Evolutionary conservation across 208 protist species (phyloP).

Genomic region (Trypanosoma congolense): DNA sequence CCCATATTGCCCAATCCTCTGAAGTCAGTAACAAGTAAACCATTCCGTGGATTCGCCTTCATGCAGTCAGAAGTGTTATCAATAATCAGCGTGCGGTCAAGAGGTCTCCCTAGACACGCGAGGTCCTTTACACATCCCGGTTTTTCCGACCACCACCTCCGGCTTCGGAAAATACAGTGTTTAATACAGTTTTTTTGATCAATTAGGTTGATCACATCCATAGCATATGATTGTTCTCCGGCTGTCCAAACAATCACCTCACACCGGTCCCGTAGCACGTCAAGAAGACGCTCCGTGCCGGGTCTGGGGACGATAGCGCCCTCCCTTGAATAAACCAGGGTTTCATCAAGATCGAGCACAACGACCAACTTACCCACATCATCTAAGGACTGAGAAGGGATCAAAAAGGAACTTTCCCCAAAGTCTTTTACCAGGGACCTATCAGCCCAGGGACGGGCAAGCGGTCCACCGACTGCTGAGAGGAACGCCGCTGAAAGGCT

Average conservation of each 20-base stretch:
- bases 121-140: conserved; percentile 27
- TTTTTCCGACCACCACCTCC: conserved; percentile 24
- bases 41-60: conserved; percentile 20
- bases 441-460: background rate
- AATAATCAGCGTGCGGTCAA: conserved; percentile 23
- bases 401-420: conserved; percentile 22
- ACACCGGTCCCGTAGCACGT: conserved; percentile 40
- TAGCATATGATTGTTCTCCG: conserved; percentile 54
- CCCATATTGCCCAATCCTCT: background rate
- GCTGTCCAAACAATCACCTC: conserved; percentile 78
- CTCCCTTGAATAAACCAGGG: conserved; percentile 58
- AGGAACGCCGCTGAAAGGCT: background rate
- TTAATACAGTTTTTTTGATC: conserved; percentile 24
- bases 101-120: conserved; percentile 17
- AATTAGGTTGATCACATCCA: conserved; percentile 22
- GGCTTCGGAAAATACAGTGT: conserved; percentile 26
- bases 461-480: background rate
- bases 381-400: conserved; percentile 36
- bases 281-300: conserved; percentile 35
- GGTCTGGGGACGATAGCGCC: conserved; percentile 57
- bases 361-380: conserved; percentile 60
- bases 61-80: conserved; percentile 30
- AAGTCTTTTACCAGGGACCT: background rate
- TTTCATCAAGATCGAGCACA: conserved; percentile 82
- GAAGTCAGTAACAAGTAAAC: conserved; percentile 27